Evolutionary conservation across 1,284 basidiomycete species (phyloP), one percentile per base, ranked within the genome.

Genomic region (Schizophyllum commune): DNA sequence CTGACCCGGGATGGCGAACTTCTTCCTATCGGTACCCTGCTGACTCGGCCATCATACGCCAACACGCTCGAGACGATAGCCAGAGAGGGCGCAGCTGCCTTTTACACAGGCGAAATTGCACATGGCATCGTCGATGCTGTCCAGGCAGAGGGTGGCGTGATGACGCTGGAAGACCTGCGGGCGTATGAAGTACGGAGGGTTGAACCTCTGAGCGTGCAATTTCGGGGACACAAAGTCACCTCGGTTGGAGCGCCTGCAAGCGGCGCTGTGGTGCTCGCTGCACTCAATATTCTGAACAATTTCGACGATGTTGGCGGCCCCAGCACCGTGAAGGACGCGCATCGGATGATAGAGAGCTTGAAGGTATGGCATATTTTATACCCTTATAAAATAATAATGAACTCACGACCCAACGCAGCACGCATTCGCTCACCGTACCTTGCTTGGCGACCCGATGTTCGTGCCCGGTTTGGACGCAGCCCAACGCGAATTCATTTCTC

Each of bases 221-320:
- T 74, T 39, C 76, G 76, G 47, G 73, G 76, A 56, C 78, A 73
- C 54, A 61, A 68, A 7, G 74, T 86, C 32, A 86, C 80, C 70
- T 82, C 83, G 2, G 83, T 82, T 4, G 73, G 73, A 58, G 78
- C 80, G 5, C 83, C 84, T 0, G 78, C 80, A 4, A 78, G 71
- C 34, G 80, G 79, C 11, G 70, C 73, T 0, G 72, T 79, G 20
- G 68, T 79, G 0, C 68, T 75, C 32, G 62, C 72, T 4, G 69
- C 68, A 0, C 66, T 77, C 13, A 73, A 72, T 20, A 67, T 74
- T 17, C 70, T 72, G 52, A 68, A 70, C 51, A 63, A 60, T 56
- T 66, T 62, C 20, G 53, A 33, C 15, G 52, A 57, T 17, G 39
- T 47, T 11, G 61, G 60, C 11, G 66, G 68, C 32, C 62, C 65